Evolutionary conservation across 2,329 filamentous ascomycete species (phyloP), one percentile per base, ranked within the genome.

Genomic region (Metarhizium rileyi): DNA sequence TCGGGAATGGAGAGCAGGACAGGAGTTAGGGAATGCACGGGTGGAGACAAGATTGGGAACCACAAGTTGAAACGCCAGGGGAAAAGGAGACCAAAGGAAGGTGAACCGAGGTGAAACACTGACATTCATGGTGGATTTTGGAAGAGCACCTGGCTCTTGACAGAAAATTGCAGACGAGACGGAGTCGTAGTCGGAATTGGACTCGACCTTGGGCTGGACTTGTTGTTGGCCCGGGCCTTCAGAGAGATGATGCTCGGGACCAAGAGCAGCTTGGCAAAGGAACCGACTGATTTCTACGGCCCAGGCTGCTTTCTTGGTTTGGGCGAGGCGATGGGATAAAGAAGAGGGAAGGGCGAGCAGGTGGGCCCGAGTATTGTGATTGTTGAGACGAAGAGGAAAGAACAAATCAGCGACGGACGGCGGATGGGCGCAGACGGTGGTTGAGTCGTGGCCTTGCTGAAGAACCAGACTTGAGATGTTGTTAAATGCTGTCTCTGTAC

Each of bases 121-220:
- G 25, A 62, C 60, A 53, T 58, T 61, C 59, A 61, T 62, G 53
- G 48, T 59, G 54, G 51, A 50, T 50, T n/a, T n/a, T 49, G 26
- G 23, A 45, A 54, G 49, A 43, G 47, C 51, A 38, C 42, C 27
- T 50, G 49, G 46, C 44, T 46, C 48, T 50, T 42, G 46, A 38
- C 30, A 36, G 14, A 23, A 7, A n/a, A n/a, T n/a, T n/a, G n/a
- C n/a, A n/a, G n/a, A n/a, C n/a, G n/a, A n/a, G n/a, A n/a, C n/a
- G n/a, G 38, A 16, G 9, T 25, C 25, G 38, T 42, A 25, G 35
- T 7, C 18, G 16, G 35, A n/a, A 38, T 38, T 18, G 35, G 20
- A 20, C n/a, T n/a, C n/a, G n/a, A n/a, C n/a, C n/a, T n/a, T n/a
- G n/a, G n/a, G n/a, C n/a, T n/a, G n/a, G n/a, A n/a, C n/a, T n/a